Evolutionary conservation across 495 filamentous ascomycete species (phyloP).

Genomic region (Daldinia childiae): DNA sequence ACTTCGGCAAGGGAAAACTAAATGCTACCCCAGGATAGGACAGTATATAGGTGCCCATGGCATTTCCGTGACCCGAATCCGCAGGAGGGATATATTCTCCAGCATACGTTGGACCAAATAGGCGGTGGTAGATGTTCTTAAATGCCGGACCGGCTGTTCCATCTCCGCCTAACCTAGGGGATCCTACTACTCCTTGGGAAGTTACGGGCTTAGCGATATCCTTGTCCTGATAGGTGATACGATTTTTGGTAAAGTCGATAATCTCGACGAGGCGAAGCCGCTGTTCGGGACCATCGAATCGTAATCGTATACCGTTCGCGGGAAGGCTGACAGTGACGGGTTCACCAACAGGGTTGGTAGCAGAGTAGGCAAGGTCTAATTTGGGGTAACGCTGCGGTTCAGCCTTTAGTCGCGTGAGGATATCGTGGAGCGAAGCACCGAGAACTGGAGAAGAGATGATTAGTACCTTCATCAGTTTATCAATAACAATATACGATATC

Average conservation of each 20-base stretch:
- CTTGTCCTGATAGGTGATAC: conserved; percentile 82
- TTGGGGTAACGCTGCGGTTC: conserved; percentile 82
- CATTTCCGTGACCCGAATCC: conserved; percentile 38
- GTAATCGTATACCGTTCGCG: conserved; percentile 84
- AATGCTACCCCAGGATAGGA: conserved; percentile 96
- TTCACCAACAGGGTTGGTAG: conserved; percentile 71
- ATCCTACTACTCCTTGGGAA: conserved; percentile 52
- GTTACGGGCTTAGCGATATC: conserved; percentile 77
- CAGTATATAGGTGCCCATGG: conserved; percentile 74
- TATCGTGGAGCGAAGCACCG: conserved; percentile 88
- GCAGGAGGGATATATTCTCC: conserved; percentile 83
- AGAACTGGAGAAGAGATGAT: conserved; percentile 65
- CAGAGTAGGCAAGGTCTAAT: conserved; percentile 81
- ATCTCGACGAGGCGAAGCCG: conserved; percentile 90
- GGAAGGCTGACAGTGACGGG: conserved; percentile 79
- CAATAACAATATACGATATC: background rate
- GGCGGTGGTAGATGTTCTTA: conserved; percentile 87
- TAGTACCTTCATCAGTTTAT: conserved; percentile 7
- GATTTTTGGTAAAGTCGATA: conserved; percentile 86
- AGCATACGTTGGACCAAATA: conserved; percentile 90
- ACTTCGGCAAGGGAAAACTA: conserved; percentile 80
- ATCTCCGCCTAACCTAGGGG: conserved; percentile 46
- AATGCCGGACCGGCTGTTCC: conserved; percentile 76
- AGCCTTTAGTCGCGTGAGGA: conserved; percentile 83
- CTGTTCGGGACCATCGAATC: conserved; percentile 94